Percentiles rank a stretch among this genome's conserved stretches.
Conservation (phyloP, 306 rosid genomes). For the Cucurbita maxima region DNA sequence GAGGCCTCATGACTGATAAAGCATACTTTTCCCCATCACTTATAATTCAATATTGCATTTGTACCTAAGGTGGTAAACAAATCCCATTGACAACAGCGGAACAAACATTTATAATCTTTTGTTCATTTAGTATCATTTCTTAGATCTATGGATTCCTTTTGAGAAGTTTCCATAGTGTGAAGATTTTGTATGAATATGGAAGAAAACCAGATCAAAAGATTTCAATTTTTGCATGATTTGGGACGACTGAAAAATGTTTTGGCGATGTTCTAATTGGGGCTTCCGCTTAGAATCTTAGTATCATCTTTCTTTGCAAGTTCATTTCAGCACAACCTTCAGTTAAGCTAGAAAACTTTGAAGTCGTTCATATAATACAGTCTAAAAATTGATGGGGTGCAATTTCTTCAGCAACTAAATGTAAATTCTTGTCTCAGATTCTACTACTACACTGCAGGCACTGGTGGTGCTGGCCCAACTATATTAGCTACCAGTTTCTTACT, state of each 20-base stretch:
- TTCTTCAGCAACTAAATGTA: slow-evolving; percentile 4
- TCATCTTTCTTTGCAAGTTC: not conserved
- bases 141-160: not conserved
- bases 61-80: not conserved
- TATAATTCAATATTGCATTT: not conserved
- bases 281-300: not conserved
- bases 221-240: not conserved
- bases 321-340: not conserved
- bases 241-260: not conserved
- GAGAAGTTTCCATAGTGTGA: not conserved
- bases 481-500: slow-evolving; percentile 81
- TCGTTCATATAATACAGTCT: not conserved
- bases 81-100: not conserved
- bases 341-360: not conserved
- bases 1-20: not conserved
- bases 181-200: not conserved
- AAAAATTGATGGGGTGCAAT: slow-evolving; percentile 1
- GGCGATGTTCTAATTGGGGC: not conserved
- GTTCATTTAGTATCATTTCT: not conserved
- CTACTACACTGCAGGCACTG: slow-evolving; percentile 92
- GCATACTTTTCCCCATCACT: not conserved
- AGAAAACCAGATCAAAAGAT: not conserved
- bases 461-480: slow-evolving; percentile 96
- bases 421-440: slow-evolving; percentile 47
- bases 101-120: not conserved